Base-by-base conservation (phyloP, 305 asterid species). In the Fraxinus greggii region DNA sequence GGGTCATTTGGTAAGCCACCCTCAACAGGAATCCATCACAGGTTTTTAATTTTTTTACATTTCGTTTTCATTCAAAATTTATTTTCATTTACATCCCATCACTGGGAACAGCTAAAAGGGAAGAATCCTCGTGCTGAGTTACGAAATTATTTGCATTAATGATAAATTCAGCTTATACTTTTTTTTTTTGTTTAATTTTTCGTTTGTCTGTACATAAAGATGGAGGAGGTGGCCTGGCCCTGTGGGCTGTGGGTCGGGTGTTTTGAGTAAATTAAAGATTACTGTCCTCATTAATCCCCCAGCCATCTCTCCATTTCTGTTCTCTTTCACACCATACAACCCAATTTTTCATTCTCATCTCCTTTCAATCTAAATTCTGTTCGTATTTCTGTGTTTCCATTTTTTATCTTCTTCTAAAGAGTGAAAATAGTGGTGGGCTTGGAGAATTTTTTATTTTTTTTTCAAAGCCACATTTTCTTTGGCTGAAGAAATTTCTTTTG, bases 261-360 rank as follows among this genome's bases (percentile, higher is more conserved):
- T 83, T 78, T 86, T 35, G 86, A 86, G 89, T 88, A 86, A 89
- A 88, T 83, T 84, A 87, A 83, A 87, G 87, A 83, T 83, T 85
- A 85, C 87, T 81, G 65, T 48, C 83, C 84, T 81, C 91, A 84
- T 87, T 86, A 84, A 87, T 85, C 88, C 83, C 76, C 86, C 87
- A 1, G 86, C 90, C 78, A 76, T 86, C 84, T 78, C 87, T 82
- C 84, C 6, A 5, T 86, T 78, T 86, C 75, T 36, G 32, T 31
- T 32, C 48, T 85, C 83, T 78, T 40, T 85, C 86, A 80, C 89
- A 86, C 88, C 85, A 79, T 86, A 87, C 89, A 90, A 88, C 90
- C 91, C 91, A 83, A 23, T 61, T 51, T 86, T 85, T 80, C 87
- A 75, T 87, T 88, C 83, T 83, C 89, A 81, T 85, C 87, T 83